phyloP scores from a whole-genome alignment of 768 basidiomycete genomes.

The Suillus weaverae region DNA sequence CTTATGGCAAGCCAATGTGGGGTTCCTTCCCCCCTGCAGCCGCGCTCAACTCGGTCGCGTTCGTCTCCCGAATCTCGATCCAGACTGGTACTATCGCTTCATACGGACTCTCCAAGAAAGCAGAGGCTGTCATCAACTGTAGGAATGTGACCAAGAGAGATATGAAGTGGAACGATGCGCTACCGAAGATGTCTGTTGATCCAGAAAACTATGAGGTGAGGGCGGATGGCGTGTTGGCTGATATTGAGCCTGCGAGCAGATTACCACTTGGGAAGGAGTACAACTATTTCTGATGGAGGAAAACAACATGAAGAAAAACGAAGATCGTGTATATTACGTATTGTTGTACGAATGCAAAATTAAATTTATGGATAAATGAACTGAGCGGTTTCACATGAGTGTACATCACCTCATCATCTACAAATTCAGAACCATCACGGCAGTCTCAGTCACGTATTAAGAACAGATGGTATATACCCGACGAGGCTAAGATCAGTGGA shows the following conservation, averaged over 20 bases:
- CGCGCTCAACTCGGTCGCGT: conserved; percentile 80
- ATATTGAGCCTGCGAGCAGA: conserved; percentile 69
- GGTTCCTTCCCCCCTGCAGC: conserved; percentile 76
- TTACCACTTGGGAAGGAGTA: conserved; percentile 73
- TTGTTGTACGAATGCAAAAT: conserved; percentile 7
- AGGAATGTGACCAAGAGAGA: conserved; percentile 76
- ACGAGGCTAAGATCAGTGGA: background rate
- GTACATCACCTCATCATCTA: background rate
- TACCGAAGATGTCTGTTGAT: conserved; percentile 86
- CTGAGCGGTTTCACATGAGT: background rate
- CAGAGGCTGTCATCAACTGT: conserved; percentile 76
- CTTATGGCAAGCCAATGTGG: conserved; percentile 91
- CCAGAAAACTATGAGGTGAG: conserved; percentile 87
- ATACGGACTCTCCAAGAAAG: conserved; percentile 70
- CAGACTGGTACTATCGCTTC: conserved; percentile 54
- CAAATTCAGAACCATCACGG: conserved; percentile 2
- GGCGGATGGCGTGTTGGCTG: conserved; percentile 76
- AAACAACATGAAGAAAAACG: conserved; percentile 4
- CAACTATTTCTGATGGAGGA: conserved; percentile 67
- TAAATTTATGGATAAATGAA: background rate
- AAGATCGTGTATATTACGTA: conserved; percentile 1
- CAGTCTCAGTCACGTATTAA: background rate
- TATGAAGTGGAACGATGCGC: conserved; percentile 90
- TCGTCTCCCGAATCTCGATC: conserved; percentile 79
- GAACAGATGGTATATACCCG: background rate